Conservation (phyloP, 805 yeast genomes). For the Gaillardinia entomophila region DNA sequence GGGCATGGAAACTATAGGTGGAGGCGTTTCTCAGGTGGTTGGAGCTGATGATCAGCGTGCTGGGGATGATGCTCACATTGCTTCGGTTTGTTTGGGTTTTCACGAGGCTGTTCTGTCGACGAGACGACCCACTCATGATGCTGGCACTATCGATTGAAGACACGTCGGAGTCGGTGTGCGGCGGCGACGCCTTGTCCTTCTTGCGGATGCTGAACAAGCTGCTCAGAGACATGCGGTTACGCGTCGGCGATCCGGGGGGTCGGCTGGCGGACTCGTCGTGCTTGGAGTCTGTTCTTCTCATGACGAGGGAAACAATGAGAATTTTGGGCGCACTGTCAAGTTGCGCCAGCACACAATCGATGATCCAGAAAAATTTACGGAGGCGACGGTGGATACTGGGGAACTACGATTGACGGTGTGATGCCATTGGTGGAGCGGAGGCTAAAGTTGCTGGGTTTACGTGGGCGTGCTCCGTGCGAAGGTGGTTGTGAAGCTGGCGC, state of each 20-base stretch:
- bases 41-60: constrained; percentile 24
- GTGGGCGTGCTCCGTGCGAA: too few relatives aligned
- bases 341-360: too few relatives aligned
- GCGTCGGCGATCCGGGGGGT: constrained; percentile 9
- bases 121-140: constrained; percentile 14
- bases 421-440: too few relatives aligned
- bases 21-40: constrained; percentile 36
- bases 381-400: too few relatives aligned
- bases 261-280: constrained; percentile 20
- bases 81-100: constrained; percentile 8
- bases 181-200: constrained; percentile 15
- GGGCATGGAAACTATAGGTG: constrained; percentile 29
- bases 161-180: constrained; percentile 18
- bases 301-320: constrained; percentile 13
- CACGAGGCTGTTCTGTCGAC: constrained; percentile 8
- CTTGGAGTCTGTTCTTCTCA: constrained; percentile 11
- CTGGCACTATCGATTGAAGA: constrained; percentile 29
- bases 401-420: too few relatives aligned
- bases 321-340: too few relatives aligned
- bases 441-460: too few relatives aligned
- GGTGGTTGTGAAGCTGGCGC: too few relatives aligned
- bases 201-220: constrained; percentile 34
- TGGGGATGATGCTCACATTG: constrained; percentile 21
- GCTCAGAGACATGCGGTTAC: constrained; percentile 25
- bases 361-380: too few relatives aligned